These are phyloP conservation scores for Nigrograna mackinnonii DNA, from an alignment of 2,329 filamentous ascomycete genomes.

Conservation along the genomic window DNA sequence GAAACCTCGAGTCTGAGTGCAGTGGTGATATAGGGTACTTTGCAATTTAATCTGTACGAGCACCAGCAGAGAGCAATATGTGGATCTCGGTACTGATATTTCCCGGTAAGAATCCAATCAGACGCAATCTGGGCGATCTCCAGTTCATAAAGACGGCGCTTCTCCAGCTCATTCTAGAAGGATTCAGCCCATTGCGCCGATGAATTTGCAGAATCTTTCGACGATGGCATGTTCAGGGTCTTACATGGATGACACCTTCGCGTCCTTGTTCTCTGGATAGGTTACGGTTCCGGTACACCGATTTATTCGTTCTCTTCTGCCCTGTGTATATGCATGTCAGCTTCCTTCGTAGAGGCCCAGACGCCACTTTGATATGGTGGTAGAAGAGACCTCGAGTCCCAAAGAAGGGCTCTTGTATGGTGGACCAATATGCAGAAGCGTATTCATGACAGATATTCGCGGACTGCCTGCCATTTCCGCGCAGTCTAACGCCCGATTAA, in stretches of 20 bases:
- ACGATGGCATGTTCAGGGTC: constrained; percentile 2
- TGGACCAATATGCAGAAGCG: too few relatives aligned
- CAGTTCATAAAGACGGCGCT: constrained; percentile 3
- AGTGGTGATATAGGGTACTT: constrained; percentile 1
- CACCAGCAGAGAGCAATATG: not conserved
- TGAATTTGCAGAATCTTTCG: not conserved
- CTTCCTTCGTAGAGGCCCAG: not conserved
- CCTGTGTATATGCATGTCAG: constrained; percentile 4
- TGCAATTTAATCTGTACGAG: constrained; percentile 2
- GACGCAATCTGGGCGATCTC: constrained; percentile 12
- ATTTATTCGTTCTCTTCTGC: not conserved
- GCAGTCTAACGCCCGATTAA: too few relatives aligned
- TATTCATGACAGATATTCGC: too few relatives aligned
- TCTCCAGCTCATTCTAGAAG: constrained; percentile 1
- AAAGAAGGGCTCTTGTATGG: too few relatives aligned
- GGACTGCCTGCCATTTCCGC: too few relatives aligned
- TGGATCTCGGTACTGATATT: constrained; percentile 15
- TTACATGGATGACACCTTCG: not conserved
- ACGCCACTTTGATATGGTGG: not conserved
- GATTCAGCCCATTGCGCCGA: constrained; percentile 1
- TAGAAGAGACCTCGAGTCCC: too few relatives aligned
- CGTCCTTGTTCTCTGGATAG: too few relatives aligned
- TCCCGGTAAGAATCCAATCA: constrained; percentile 13
- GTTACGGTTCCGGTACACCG: not conserved
- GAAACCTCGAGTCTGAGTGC: not conserved